These are phyloP conservation scores for Ophiostoma ulmi DNA, from an alignment of 2,329 filamentous ascomycete species.

Conservation along the genomic window DNA sequence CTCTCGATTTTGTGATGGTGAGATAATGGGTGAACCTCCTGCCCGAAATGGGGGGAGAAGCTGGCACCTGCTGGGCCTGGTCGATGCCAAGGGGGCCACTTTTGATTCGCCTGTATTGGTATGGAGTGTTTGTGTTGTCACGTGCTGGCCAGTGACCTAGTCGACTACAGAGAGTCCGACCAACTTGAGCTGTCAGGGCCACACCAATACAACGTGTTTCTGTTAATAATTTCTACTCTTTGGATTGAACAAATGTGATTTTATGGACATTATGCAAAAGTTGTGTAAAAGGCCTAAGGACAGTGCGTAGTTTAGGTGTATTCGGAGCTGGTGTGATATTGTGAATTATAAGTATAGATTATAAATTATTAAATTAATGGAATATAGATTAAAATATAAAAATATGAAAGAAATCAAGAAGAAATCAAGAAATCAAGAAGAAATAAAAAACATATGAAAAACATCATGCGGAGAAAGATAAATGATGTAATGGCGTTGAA, in stretches of 20 bases:
- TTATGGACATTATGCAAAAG: too few relatives aligned
- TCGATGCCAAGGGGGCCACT: constrained; percentile 10
- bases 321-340: too few relatives aligned
- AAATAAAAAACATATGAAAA: not conserved
- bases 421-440: not conserved
- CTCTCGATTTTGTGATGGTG: constrained; percentile 1
- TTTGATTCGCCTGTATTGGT: constrained; percentile 14
- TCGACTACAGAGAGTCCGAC: not conserved
- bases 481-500: too few relatives aligned
- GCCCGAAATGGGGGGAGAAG: constrained; percentile 14
- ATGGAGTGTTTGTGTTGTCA: not conserved
- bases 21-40: not conserved
- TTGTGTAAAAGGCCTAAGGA: too few relatives aligned
- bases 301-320: too few relatives aligned
- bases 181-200: not conserved
- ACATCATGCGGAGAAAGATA: too few relatives aligned
- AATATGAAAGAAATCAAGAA: not conserved
- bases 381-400: not conserved
- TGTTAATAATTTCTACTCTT: too few relatives aligned
- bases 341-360: not conserved
- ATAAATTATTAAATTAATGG: not conserved
- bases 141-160: constrained; percentile 5
- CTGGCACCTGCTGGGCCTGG: not conserved
- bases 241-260: too few relatives aligned
- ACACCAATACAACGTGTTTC: not conserved